These are phyloP conservation scores for Lasiosphaeria hispida DNA, from an alignment of 495 filamentous ascomycete species.

Conservation along the genomic window DNA sequence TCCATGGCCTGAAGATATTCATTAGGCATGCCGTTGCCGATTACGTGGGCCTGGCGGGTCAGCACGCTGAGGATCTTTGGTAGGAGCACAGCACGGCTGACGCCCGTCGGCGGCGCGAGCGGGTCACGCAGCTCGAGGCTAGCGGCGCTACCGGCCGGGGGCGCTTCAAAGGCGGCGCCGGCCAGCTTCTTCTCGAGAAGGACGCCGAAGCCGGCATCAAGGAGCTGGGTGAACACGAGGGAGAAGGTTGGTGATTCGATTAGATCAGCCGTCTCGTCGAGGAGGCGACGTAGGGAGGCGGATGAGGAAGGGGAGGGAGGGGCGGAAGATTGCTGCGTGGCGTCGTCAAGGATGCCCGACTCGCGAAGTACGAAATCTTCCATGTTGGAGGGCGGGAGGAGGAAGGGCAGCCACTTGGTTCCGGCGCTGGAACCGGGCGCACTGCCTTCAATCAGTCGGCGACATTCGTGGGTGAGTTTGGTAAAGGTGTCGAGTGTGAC, in stretches of 20 bases:
- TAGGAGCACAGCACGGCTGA: conserved; percentile 67
- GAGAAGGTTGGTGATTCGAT: conserved; percentile 90
- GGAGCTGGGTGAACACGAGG: conserved; percentile 76
- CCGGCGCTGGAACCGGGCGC: conserved; percentile 62
- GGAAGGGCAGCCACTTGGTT: conserved; percentile 73
- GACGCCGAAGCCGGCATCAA: conserved; percentile 81
- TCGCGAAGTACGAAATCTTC: conserved; percentile 81
- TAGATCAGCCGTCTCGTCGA: conserved; percentile 93
- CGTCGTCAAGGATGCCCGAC: conserved; percentile 68
- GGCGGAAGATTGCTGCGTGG: conserved; percentile 18
- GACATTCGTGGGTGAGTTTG: conserved; percentile 71
- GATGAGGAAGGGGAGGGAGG: conserved; percentile 29
- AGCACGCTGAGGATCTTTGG: conserved; percentile 86
- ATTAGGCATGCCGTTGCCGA: conserved; percentile 82
- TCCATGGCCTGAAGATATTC: conserved; percentile 88
- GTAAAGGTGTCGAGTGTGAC: conserved; percentile 75
- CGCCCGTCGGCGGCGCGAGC: conserved; percentile 24
- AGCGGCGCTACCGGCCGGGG: conserved; percentile 41
- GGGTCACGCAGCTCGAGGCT: conserved; percentile 42
- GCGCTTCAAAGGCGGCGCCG: conserved; percentile 69
- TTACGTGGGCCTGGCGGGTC: conserved; percentile 81
- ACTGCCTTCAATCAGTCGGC: conserved; percentile 78
- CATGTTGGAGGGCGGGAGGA: conserved; percentile 74
- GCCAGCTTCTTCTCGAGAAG: conserved; percentile 77
- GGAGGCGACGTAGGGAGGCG: conserved; percentile 71